Percentiles rank a stretch among this genome's conserved stretches.
Conservation (phyloP, 73 alveolate species). For the Tetrahymena borealis region DNA sequence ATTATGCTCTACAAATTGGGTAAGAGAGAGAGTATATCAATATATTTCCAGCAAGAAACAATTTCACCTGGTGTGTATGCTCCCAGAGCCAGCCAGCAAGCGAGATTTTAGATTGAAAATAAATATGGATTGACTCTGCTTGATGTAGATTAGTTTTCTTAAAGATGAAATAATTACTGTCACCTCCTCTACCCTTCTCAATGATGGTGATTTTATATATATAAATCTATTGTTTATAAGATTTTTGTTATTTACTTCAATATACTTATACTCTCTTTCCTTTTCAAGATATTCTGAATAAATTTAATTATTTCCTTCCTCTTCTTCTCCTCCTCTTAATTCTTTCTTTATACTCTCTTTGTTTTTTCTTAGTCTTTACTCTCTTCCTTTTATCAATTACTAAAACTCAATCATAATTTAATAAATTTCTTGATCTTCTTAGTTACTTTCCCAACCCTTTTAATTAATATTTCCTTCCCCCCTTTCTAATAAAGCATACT, state of each 20-base stretch:
- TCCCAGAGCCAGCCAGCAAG: slow-evolving; percentile 2
- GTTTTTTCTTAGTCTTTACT: not conserved
- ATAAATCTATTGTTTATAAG: too few relatives aligned
- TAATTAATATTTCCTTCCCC: too few relatives aligned
- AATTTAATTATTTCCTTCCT: not conserved
- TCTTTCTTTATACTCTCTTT: not conserved
- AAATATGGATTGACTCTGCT: not conserved
- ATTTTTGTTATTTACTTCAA: too few relatives aligned
- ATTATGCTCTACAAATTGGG: too few relatives aligned
- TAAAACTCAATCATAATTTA: too few relatives aligned
- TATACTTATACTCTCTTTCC: not conserved
- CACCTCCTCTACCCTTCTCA: not conserved
- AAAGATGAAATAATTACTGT: not conserved
- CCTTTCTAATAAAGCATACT: too few relatives aligned
- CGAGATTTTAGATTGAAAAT: not conserved
- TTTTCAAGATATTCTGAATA: not conserved
- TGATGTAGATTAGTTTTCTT: not conserved
- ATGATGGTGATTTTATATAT: not conserved
- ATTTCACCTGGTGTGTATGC: too few relatives aligned
- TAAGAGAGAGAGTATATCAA: too few relatives aligned
- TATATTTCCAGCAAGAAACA: too few relatives aligned
- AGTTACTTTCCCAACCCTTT: too few relatives aligned
- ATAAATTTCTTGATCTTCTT: too few relatives aligned
- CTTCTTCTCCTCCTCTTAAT: not conserved
- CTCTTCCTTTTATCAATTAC: not conserved